These are phyloP conservation scores for Chrysoporthe austroafricana DNA, from an alignment of 2,329 filamentous ascomycete genomes.

Conservation along the genomic window DNA sequence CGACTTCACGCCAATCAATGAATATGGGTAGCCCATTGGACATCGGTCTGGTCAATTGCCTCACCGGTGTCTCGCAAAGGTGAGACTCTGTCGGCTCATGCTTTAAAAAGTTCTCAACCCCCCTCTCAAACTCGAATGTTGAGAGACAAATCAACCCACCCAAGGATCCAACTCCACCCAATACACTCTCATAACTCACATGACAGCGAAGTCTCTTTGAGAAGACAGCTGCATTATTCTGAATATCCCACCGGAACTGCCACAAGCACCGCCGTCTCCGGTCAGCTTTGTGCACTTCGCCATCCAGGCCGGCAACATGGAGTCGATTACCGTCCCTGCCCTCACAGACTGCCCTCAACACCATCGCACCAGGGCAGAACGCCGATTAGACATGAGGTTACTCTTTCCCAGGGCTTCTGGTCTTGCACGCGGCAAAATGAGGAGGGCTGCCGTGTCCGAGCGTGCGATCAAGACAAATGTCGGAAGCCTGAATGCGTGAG, in stretches of 20 bases:
- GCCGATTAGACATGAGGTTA: constrained; percentile 8
- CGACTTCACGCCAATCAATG: background rate
- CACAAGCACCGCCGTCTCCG: background rate
- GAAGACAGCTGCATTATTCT: background rate
- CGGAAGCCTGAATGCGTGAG: background rate
- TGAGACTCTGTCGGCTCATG: background rate
- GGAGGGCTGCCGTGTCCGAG: constrained; percentile 25
- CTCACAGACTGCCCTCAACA: constrained; percentile 19
- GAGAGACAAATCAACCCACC: background rate
- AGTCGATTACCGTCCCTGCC: constrained; percentile 16
- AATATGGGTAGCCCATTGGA: background rate
- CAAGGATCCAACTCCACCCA: background rate
- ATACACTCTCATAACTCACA: background rate
- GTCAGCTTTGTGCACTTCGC: background rate
- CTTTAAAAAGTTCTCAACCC: background rate
- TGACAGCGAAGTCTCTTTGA: background rate
- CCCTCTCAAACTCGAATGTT: background rate
- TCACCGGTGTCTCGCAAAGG: background rate
- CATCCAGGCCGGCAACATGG: constrained; percentile 6
- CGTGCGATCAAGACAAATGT: constrained; percentile 25
- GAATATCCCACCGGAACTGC: background rate
- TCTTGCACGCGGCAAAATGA: constrained; percentile 27
- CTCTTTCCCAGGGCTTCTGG: constrained; percentile 27
- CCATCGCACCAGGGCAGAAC: constrained; percentile 18
- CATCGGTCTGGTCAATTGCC: background rate